Base-by-base conservation (phyloP, 495 filamentous ascomycete genomes). In the Penicillium goetzii region DNA sequence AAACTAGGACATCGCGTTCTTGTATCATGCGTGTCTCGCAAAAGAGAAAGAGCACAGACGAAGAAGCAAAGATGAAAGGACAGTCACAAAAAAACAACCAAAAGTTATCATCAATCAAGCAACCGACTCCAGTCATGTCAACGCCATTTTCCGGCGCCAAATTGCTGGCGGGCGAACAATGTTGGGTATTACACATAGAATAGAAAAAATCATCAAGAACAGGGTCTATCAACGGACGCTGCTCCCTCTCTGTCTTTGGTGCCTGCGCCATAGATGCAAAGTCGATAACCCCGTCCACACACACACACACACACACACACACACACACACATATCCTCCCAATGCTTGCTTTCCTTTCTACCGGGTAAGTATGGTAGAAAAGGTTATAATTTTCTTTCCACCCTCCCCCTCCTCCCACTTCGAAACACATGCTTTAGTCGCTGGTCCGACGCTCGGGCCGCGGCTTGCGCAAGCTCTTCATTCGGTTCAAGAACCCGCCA, bases 391-490 rank as follows among this genome's bases (percentile, higher is more conserved):
- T 51, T 4, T 51, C 26, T 9, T 50, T 51, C 15, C 19, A 10
- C 4, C n/a, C 41, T 10, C n/a, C 2, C 19, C 49, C 23, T 34
- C 51, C n/a, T 11, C 41, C 55, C 34, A 51, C 33, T 40, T 45
- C 23, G 5, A 26, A 54, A 40, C 40, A 38, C 23, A 38, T 14
- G 17, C 55, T 45, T 64, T 63, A 73, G 33, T 79, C 72, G 60
- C 73, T 78, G 49, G 73, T 72, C 4, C 77, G 75, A 60, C 82
- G 70, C 66, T 80, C 81, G 0, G 81, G 80, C 52, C 77, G 76
- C 3, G 79, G 75, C 66, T 81, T 83, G 80, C 92, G 91, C 75
- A 97, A 78, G 76, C 89, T 92, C 86, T 91, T 95, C 75, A 97
- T 92, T 41, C 93, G 85, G 64, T 86, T 93, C 61, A 97, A 74